Base-by-base conservation (phyloP, 1,139 yeast genomes). In the Saccharomyces hybrid region DNA sequence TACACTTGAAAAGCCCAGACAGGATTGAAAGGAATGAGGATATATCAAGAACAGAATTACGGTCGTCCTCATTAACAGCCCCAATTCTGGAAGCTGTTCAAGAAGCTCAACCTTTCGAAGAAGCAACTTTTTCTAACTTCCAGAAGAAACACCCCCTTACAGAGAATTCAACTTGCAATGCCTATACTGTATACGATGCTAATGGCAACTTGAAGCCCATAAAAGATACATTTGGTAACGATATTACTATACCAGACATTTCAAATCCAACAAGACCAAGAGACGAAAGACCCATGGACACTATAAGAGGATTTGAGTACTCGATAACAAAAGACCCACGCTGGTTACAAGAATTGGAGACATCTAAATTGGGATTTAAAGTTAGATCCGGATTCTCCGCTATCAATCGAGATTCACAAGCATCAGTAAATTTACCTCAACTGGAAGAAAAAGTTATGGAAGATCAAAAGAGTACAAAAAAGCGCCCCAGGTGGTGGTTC, bases 61-160 rank as follows among this genome's bases (percentile, higher is more conserved):
- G 42, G 9, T 38, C 42, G 20, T 38, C 42, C 42, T 38, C 42
- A 14, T 38, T 38, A 38, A 38, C 42, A 4, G 42, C 42, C 42
- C 42, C 42, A 8, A 38, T 91, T 57, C 76, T 93, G 58, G 79
- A 85, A 38, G 98, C 98, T 5, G 95, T 93, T 52, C 90, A 86
- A 67, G 97, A 91, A 72, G 93, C 87, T 16, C 97, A 93, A 75
- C 99, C 99, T 8, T 93, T 89, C 70, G 96, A 93, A 72, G 88
- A 86, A 67, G 85, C 86, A n/a, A 79, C 69, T 1, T 68, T 62
- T 50, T 57, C 63, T 7, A 62, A 60, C 50, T 57, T 62, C 34
- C 66, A 63, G 20, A 61, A 61, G 46, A 73, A 70, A 20, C 48
- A 31, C 47, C 32, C 49, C 9, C n/a, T 20, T 6, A 16, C 16